A percentile compares a stretch with the other conserved stretches of the same genome.
phyloP scores from a whole-genome alignment of 805 yeast genomes.

The Saturnispora saitoi region DNA sequence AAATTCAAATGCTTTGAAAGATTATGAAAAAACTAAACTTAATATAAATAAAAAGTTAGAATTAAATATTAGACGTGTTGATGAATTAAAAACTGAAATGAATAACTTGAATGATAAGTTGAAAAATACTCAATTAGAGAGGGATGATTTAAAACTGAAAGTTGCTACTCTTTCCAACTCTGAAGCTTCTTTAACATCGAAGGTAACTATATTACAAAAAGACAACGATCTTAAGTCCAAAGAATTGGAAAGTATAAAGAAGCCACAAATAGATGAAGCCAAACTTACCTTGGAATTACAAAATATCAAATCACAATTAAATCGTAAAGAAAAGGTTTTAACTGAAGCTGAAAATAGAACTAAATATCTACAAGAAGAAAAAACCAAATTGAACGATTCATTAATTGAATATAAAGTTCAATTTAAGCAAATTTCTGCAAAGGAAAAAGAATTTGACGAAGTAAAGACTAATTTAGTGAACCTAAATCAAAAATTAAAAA shows the following conservation, averaged over 20 bases:
- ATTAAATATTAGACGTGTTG: constrained; percentile 12
- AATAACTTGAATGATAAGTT: constrained; percentile 16
- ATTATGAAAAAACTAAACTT: constrained; percentile 26
- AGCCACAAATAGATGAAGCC: constrained; percentile 33
- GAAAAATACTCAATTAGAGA: constrained; percentile 13
- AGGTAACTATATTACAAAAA: constrained; percentile 24
- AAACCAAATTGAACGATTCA: constrained; percentile 32
- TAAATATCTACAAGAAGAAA: constrained; percentile 32
- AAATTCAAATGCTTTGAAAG: constrained; percentile 29
- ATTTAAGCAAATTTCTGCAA: constrained; percentile 32
- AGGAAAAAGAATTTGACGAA: constrained; percentile 29
- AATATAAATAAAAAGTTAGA: constrained; percentile 22
- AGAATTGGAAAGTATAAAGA: constrained; percentile 32
- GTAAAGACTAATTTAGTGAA: constrained; percentile 34
- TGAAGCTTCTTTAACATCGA: constrained; percentile 23
- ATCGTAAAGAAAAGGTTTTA: constrained; percentile 37
- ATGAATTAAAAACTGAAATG: constrained; percentile 15
- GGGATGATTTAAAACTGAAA: constrained; percentile 11
- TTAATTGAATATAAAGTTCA: constrained; percentile 34
- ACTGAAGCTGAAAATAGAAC: constrained; percentile 31
- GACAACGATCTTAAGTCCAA: constrained; percentile 28
- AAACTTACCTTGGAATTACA: constrained; percentile 42
- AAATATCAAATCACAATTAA: constrained; percentile 35
- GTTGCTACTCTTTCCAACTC: constrained; percentile 22
- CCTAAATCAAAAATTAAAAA: constrained; percentile 33